These are phyloP conservation scores for Stagonosporopsis rhizophila DNA, from an alignment of 2,329 filamentous ascomycete species.

Conservation along the genomic window DNA sequence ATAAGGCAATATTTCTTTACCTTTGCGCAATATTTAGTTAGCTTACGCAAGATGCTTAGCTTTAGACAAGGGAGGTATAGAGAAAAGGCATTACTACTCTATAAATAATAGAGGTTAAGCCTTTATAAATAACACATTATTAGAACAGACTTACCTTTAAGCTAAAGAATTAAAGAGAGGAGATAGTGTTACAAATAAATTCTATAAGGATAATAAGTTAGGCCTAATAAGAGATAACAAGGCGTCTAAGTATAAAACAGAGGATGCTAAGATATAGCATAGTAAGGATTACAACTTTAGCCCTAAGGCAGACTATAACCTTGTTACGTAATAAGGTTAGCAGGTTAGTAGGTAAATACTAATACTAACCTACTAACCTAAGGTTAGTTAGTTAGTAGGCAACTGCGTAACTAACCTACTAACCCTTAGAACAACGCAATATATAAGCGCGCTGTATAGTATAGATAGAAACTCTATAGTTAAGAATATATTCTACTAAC, in stretches of 20 bases:
- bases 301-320: no score
- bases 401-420: no score
- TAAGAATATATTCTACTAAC: not conserved
- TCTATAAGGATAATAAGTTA: not conserved
- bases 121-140: not conserved
- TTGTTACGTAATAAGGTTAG: no score
- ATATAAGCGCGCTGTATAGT: not conserved
- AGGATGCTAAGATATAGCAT: no score
- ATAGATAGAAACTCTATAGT: not conserved
- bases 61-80: not conserved
- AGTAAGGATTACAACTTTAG: no score
- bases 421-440: not conserved
- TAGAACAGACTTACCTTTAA: slow-evolving; percentile 4
- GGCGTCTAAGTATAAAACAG: no score
- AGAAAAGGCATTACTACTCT: not conserved
- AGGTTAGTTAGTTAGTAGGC: no score
- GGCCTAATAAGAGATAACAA: no score
- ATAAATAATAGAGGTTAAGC: not conserved
- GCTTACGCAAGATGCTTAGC: not conserved
- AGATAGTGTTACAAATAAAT: not conserved
- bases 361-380: no score
- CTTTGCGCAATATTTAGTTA: not conserved
- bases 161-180: not conserved
- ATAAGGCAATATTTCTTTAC: not conserved
- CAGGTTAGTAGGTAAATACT: no score